A percentile compares a stretch with the other conserved stretches of the same genome.
Conservation (phyloP, 2,329 filamentous ascomycete genomes). For the Anisogramma anomala region DNA sequence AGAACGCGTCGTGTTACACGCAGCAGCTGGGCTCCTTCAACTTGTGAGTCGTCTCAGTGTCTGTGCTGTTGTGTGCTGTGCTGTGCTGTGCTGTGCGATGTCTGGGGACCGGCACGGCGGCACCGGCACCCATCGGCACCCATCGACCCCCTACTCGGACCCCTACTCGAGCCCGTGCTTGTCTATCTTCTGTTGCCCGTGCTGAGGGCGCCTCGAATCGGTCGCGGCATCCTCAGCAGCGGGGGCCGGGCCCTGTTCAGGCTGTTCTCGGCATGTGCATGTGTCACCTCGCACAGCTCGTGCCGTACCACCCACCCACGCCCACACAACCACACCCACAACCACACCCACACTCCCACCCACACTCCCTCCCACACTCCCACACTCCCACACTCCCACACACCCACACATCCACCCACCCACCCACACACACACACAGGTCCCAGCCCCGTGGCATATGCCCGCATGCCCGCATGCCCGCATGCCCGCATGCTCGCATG, state of each 20-base stretch:
- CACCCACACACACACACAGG: not conserved
- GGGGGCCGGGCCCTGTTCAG: too few relatives aligned
- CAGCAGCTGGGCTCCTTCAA: slow-evolving; percentile 18
- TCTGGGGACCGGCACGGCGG: too few relatives aligned
- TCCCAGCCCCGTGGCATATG: not conserved
- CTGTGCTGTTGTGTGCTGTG: not conserved
- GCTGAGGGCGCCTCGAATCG: slow-evolving; percentile 4
- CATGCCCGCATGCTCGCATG: too few relatives aligned
- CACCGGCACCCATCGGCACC: not conserved
- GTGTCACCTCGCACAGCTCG: not conserved
- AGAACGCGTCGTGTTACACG: slow-evolving; percentile 18
- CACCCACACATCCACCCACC: too few relatives aligned
- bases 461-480: not conserved
- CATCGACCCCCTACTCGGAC: not conserved
- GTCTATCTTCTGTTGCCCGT: not conserved
- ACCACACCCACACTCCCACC: too few relatives aligned
- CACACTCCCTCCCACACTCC: too few relatives aligned
- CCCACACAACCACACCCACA: too few relatives aligned
- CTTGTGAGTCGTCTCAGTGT: slow-evolving; percentile 18
- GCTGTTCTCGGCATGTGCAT: slow-evolving; percentile 3
- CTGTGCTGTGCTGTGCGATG: not conserved
- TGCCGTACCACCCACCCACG: not conserved
- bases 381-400: too few relatives aligned
- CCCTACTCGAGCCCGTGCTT: not conserved
- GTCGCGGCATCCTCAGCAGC: slow-evolving; percentile 5